phyloP scores from a whole-genome alignment of 1,139 yeast species.

The Dujonia santamariae region DNA sequence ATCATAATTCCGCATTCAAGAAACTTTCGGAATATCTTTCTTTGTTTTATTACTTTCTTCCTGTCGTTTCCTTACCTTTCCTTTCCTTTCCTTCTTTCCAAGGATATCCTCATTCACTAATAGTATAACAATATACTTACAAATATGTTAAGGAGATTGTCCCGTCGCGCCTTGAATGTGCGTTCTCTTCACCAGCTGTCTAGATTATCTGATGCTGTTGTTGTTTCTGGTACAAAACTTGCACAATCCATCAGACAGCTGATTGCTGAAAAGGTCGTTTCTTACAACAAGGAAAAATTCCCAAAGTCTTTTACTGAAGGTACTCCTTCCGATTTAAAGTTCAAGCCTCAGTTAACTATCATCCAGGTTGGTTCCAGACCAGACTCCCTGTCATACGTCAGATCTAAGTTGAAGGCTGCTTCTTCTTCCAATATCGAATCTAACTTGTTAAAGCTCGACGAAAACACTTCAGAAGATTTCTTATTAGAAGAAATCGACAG shows the following conservation, averaged over 20 bases:
- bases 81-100: too few relatives aligned
- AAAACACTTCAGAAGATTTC: conserved; percentile 52
- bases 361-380: conserved; percentile 76
- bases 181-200: conserved; percentile 5
- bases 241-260: conserved; percentile 36
- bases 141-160: too few relatives aligned
- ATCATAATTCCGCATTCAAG: too few relatives aligned
- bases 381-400: conserved; percentile 74
- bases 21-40: too few relatives aligned
- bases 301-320: neutral
- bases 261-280: conserved; percentile 42
- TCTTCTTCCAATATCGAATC: conserved; percentile 64
- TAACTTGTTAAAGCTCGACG: conserved; percentile 54
- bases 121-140: too few relatives aligned
- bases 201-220: conserved; percentile 26
- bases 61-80: neutral
- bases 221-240: conserved; percentile 43
- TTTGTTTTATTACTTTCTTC: neutral
- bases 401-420: conserved; percentile 73
- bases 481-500: conserved; percentile 53
- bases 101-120: too few relatives aligned
- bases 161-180: conserved; percentile 3
- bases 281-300: conserved; percentile 31
- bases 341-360: conserved; percentile 63
- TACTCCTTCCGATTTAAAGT: conserved; percentile 23